Conservation (phyloP, 2,329 filamentous ascomycete genomes). For the Geosmithia flava region DNA sequence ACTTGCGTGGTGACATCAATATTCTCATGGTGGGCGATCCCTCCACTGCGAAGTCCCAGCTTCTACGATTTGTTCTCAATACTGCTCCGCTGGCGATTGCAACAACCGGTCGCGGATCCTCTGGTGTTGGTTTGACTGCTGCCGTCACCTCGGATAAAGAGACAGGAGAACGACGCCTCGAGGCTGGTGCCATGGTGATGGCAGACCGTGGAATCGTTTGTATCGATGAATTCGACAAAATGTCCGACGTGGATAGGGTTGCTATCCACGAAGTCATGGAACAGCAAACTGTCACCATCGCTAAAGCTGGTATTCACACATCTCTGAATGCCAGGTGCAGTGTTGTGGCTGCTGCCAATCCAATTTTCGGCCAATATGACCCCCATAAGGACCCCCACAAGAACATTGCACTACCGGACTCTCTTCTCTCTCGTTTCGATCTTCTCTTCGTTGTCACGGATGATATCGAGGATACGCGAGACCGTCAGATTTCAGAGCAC, state of each 20-base stretch:
- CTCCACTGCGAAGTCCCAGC: slow-evolving; percentile 96
- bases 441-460: slow-evolving; percentile 95
- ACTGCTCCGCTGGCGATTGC: slow-evolving; percentile 94
- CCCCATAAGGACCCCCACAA: slow-evolving; percentile 97
- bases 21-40: slow-evolving; percentile 99
- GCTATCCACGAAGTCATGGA: slow-evolving; percentile 99
- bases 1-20: slow-evolving; percentile 97
- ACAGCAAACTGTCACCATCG: slow-evolving; percentile 97
- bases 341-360: slow-evolving; percentile 92
- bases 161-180: slow-evolving; percentile 84
- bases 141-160: slow-evolving; percentile 96
- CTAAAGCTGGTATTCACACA: slow-evolving; percentile 96
- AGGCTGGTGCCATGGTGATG: slow-evolving; percentile 98
- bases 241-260: slow-evolving; percentile 96
- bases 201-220: slow-evolving; percentile 94
- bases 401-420: slow-evolving; percentile 95
- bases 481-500: slow-evolving; percentile 88
- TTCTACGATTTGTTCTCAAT: slow-evolving; percentile 92
- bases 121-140: slow-evolving; percentile 92
- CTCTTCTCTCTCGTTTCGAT: slow-evolving; percentile 95
- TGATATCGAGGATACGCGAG: slow-evolving; percentile 88
- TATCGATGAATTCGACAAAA: slow-evolving; percentile 99
- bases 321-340: slow-evolving; percentile 94
- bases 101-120: slow-evolving; percentile 92
- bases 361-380: slow-evolving; percentile 96